Base-by-base conservation (phyloP, 257 asterid species). In the Coffea eugenioides region DNA sequence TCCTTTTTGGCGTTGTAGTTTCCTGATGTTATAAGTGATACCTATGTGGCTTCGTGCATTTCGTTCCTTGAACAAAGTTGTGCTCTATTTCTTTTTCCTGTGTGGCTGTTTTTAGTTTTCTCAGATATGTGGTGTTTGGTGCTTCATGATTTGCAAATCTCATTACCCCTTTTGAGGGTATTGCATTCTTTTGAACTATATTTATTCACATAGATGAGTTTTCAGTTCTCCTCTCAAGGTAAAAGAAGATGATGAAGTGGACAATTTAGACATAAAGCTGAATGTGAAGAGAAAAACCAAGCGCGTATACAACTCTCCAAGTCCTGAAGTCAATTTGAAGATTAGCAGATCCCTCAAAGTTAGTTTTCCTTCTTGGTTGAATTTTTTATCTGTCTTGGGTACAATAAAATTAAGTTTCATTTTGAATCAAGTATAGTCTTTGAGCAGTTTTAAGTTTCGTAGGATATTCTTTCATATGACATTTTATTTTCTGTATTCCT, bases 271-370 rank as follows among this genome's bases (percentile, higher is more conserved):
- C 77, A 92, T 91, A 85, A 92, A 92, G 85, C 85, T 91, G 83
- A 90, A 88, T 11, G 81, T 23, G 76, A 90, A 74, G 86, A 88
- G 90, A 82, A 93, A 92, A 88, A 79, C 86, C 70, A 92, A 88
- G 83, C 96, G 97, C 49, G 89, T 86, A 57, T 89, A 91, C 77
- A 96, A 82, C 48, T 87, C 97, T 81, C 87, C 97, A 68, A 79
- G 89, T 66, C 95, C 96, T 43, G 97, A 93, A 89, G 97, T 95
- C 71, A 94, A 90, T 87, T 80, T 91, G 94, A 95, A 93, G 94
- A 95, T 93, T 88, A 95, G 99, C 90, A 86, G 96, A 91, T 88
- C 99, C 52, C 84, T 93, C 69, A 95, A 93, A 92, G 99, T 95
- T 89, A 88, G 97, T 89, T 82, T 69, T 84, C 85, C 86, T 83